phyloP scores from a whole-genome alignment of 768 basidiomycete genomes.

The Lactarius psammicola region DNA sequence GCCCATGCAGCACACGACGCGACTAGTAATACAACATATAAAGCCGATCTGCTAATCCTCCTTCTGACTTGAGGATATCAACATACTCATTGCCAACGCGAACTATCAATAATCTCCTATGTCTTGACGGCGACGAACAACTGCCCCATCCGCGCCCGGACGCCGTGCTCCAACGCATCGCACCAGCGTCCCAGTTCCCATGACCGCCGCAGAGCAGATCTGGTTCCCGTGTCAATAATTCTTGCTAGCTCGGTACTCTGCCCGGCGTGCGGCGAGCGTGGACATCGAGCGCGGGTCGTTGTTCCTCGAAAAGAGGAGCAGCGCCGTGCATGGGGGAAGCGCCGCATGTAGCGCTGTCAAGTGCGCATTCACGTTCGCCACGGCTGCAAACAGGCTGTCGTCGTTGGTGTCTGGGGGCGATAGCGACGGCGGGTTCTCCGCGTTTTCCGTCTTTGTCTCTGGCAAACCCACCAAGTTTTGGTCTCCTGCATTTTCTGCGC shows the following conservation, averaged over 20 bases:
- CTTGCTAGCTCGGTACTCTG: constrained; percentile 40
- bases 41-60: too few relatives aligned
- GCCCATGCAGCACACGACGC: too few relatives aligned
- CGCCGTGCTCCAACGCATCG: constrained; percentile 71
- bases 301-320: constrained; percentile 86
- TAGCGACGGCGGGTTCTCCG: constrained; percentile 30
- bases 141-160: constrained; percentile 76
- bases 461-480: background rate
- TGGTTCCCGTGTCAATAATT: constrained; percentile 72
- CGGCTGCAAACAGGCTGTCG: constrained; percentile 8
- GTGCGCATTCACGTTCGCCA: constrained; percentile 56
- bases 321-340: constrained; percentile 71
- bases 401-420: background rate
- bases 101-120: background rate
- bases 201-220: constrained; percentile 43
- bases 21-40: too few relatives aligned
- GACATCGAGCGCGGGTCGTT: constrained; percentile 83
- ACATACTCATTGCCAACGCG: background rate
- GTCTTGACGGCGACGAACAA: constrained; percentile 68
- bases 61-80: background rate
- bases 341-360: constrained; percentile 60
- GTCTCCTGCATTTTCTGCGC: background rate
- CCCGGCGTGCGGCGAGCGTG: constrained; percentile 38
- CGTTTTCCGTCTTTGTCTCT: background rate
- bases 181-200: constrained; percentile 55